phyloP scores from a whole-genome alignment of 169 alveolate genomes.

The Neospora caninum region DNA sequence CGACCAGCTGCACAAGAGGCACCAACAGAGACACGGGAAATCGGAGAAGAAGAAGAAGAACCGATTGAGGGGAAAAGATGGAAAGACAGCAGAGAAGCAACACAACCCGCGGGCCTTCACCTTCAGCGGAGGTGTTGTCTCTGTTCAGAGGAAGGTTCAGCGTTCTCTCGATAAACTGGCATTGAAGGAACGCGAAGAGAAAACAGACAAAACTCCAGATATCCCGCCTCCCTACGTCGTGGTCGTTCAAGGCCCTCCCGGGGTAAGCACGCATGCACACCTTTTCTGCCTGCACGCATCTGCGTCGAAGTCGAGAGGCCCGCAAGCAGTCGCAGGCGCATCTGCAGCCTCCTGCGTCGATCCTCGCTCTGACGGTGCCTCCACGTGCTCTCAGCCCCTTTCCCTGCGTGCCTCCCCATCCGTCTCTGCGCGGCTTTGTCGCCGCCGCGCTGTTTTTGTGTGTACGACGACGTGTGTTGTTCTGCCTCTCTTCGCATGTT shows the following conservation, averaged over 20 bases:
- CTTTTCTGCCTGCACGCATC: not conserved
- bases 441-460: too few species aligned
- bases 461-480: too few species aligned
- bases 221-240: slow-evolving; percentile 89
- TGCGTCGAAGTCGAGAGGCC: too few species aligned
- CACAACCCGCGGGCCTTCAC: slow-evolving; percentile 93
- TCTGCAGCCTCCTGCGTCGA: not conserved
- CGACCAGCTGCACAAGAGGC: slow-evolving; percentile 41
- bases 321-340: not conserved
- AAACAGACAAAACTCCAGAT: slow-evolving; percentile 85
- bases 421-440: too few species aligned
- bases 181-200: slow-evolving; percentile 82
- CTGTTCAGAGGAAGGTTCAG: slow-evolving; percentile 91
- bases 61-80: slow-evolving; percentile 44
- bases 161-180: slow-evolving; percentile 87
- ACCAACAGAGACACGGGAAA: not conserved
- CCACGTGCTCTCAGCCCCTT: too few species aligned
- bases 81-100: slow-evolving; percentile 65
- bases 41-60: slow-evolving; percentile 25
- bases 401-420: too few species aligned
- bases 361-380: too few species aligned
- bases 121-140: slow-evolving; percentile 91
- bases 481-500: too few species aligned
- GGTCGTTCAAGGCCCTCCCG: slow-evolving; percentile 96
- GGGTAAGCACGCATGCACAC: slow-evolving; percentile 35